Evolutionary conservation across 352 stramenopile genomes (phyloP), one percentile per base, ranked within the genome.

Genomic region (Elongisporangium senticosum): DNA sequence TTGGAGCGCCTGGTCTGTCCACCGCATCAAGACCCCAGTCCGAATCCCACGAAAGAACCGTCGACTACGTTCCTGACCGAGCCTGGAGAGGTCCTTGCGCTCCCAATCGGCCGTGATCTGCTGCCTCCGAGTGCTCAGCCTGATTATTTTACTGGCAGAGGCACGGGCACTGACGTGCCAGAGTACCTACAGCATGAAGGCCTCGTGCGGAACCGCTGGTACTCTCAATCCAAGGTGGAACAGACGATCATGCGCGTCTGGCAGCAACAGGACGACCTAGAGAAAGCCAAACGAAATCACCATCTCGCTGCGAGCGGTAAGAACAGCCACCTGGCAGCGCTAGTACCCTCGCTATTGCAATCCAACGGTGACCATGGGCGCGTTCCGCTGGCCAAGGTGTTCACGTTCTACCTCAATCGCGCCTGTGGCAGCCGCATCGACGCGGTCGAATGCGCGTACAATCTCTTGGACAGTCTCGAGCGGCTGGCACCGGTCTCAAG

Each of bases 391-490:
- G 65, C 64, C 0, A 61, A 75, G 17, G 74, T 70, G 21, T 68
- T 88, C 10, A 53, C 67, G 1, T 63, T 63, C 24, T 71, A 77
- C 20, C 50, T 88, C 39, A 65, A 78, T 15, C 74, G 72, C 6
- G 74, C 61, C 47, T 71, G 69, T 8, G 47, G 63, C 7, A 56
- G 53, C 3, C 65, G 67, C 1, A 28, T 65, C 4, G 75, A 89
- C 19, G 69, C 74, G 17, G 51, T 81, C 5, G 82, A 92, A 59
- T 70, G 71, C 7, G 74, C 69, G 7, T 92, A 92, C 72, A 92
- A 89, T 54, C 59, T 84, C 3, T 15, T 86, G 1, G 50, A 57
- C 22, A 68, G 69, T 3, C 64, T 92, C 8, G 67, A 83, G 21
- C 72, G 65, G 10, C 89, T 79, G 26, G 61, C 61, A 0, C 7